Evolutionary conservation across 768 basidiomycete species (phyloP), one percentile per base, ranked within the genome.

Genomic region (Tubosaeta sp.): DNA sequence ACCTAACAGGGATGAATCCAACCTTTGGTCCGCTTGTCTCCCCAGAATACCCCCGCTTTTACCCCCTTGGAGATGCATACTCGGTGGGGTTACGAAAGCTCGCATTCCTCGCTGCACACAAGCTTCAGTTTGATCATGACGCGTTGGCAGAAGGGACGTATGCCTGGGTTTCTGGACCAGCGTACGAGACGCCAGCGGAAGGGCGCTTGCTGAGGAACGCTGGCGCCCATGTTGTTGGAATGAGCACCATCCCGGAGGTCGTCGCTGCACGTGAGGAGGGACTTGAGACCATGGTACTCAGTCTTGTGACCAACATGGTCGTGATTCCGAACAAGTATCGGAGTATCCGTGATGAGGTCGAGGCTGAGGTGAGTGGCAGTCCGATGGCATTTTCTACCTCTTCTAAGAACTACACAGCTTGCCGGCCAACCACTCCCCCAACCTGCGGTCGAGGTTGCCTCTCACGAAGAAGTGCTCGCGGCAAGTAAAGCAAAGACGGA

Each of bases 191-290:
- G 1, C 83, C 87, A 3, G 91, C 90, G 0, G 92, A 95, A 60
- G 92, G 91, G 31, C 75, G 84, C 44, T 84, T 93, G 70, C 71
- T 95, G 37, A 73, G 86, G 14, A 69, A 71, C 8, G 83, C 81
- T 0, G 92, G 92, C 4, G 92, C 86, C 1, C 90, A 91, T 59
- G 87, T 93, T n/a, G 92, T 94, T 2, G 92, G 92, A 2, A 95
- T 95, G 92, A 91, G 88, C 59, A 95, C 93, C 0, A 81, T 94
- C 14, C 92, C 91, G 0, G 92, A 95, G 69, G 92, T 95, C 25
- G 73, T 93, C 22, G 87, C 83, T 0, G 92, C 87, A 9, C 71
- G 82, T 44, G 84, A 91, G 63, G 86, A 85, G 62, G 86, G 85
- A 0, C 59, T 95, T 50, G 78, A 88, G 49, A 82, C 88, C 47